Base-by-base conservation (phyloP, 2,329 filamentous ascomycete genomes). In the Diaporthe velutina region DNA sequence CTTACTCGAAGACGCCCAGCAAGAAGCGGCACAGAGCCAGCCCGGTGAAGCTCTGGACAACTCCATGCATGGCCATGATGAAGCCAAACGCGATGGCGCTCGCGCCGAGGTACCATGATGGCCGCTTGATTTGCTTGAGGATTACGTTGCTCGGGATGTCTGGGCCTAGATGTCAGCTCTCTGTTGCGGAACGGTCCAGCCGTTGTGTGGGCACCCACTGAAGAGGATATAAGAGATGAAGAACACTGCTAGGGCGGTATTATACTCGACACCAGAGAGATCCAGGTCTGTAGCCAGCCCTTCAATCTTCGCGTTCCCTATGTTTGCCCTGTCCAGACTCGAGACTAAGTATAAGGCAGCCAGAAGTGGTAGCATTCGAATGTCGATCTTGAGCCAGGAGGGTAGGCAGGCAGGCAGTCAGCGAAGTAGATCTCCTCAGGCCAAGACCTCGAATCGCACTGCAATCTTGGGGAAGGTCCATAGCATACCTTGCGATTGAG, bases 341-440 rank as follows among this genome's bases (percentile, higher is more conserved):
- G 86, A 89, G 5, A 85, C 84, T 28, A 91, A 78, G 76, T 90
- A 91, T 6, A 90, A 84, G 61, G 89, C 80, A 85, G 89, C 90
- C 74, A 91, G 87, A 72, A 90, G 85, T 68, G 82, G 82, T 4
- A 81, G 78, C 17, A 82, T 79, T 38, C 77, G 79, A 13, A 77
- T 40, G 61, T 83, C 82, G 6, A 83, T 78, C 75, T 83, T 82
- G 10, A 28, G 1, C 10, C 33, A 38, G 33, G 19, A 58, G 19
- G 28, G n/a, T 22, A 38, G n/a, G 22, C 35, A 40, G n/a, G 8
- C 33, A 6, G 10, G 5, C 42, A 28, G 82, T 79, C 7, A 89
- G 57, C 57, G 13, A 50, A 19, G 6, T 25, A 35, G 13, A 19
- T 50, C 12, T 12, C 12, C 42, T 2, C 30, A 4, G 22, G 3